A percentile compares a stretch with the other conserved stretches of the same genome.
Conservation (phyloP, 176 grass and related monocot species). For the Pharus latifolius region DNA sequence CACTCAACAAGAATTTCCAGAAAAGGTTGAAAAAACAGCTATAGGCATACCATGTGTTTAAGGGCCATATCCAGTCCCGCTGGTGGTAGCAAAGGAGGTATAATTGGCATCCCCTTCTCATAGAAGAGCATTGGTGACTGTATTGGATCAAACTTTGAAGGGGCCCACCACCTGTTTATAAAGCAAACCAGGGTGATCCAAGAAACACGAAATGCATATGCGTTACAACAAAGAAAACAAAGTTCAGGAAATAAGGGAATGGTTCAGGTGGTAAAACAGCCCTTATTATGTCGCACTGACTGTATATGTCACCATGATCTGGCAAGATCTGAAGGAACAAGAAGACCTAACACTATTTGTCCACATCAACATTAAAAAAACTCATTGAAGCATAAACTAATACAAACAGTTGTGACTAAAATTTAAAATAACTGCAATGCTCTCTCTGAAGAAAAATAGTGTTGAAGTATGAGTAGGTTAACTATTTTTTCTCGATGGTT, state of each 20-base stretch:
- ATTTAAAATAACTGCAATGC: background rate
- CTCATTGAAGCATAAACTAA: background rate
- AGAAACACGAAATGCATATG: background rate
- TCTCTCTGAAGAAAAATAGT: background rate
- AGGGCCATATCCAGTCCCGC: constrained; percentile 71
- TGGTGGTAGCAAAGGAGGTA: constrained; percentile 57
- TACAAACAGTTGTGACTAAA: background rate
- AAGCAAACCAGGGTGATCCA: background rate
- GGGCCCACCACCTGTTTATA: constrained; percentile 70
- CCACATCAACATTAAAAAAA: background rate
- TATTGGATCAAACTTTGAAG: constrained; percentile 79
- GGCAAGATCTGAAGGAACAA: too few relatives aligned
- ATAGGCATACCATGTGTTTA: constrained; percentile 61
- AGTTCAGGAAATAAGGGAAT: background rate
- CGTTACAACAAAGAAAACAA: background rate
- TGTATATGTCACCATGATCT: background rate
- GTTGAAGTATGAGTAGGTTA: background rate
- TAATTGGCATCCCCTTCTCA: constrained; percentile 58
- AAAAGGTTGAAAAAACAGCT: background rate
- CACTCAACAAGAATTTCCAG: background rate
- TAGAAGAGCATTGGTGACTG: constrained; percentile 83
- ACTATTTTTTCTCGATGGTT: too few relatives aligned
- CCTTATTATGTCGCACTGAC: background rate
- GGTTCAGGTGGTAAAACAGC: background rate
- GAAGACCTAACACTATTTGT: too few relatives aligned